Conservation (phyloP, 345 rosid genomes). For the Citrus glauca region DNA sequence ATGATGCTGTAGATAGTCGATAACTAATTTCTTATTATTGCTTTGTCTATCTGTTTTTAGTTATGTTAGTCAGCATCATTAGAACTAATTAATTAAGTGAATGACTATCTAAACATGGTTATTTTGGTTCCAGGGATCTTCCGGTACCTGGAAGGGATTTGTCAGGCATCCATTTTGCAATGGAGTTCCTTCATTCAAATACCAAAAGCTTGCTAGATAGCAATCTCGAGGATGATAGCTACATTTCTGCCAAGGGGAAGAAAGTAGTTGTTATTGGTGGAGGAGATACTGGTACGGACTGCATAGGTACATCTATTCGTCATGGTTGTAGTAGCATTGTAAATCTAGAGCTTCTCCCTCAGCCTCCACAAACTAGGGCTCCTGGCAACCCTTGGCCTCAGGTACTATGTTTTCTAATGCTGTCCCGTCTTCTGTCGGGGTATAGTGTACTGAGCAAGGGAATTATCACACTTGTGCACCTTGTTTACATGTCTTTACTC, state of each 20-base stretch:
- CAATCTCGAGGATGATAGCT: conserved; percentile 70
- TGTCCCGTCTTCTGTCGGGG: neutral
- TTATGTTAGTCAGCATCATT: neutral
- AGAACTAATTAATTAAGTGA: neutral
- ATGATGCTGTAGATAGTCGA: neutral
- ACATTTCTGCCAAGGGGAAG: conserved; percentile 89
- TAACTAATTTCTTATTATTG: neutral
- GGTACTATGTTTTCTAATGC: conserved; percentile 34
- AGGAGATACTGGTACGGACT: conserved; percentile 99
- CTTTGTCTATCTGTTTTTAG: neutral
- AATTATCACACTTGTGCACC: neutral
- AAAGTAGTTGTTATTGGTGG: conserved; percentile 98
- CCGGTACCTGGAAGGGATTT: conserved; percentile 88
- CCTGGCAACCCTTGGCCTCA: conserved; percentile 99
- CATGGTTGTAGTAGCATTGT: conserved; percentile 79
- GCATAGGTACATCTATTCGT: conserved; percentile 94
- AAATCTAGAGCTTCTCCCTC: conserved; percentile 92
- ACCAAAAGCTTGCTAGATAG: conserved; percentile 99
- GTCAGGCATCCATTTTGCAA: conserved; percentile 93
- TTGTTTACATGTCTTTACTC: neutral
- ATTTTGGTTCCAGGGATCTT: conserved; percentile 77
- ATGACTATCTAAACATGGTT: neutral
- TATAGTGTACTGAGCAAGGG: neutral
- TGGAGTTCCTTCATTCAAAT: conserved; percentile 95
- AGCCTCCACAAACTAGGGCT: conserved; percentile 82